These are phyloP conservation scores for Murraya paniculata DNA, from an alignment of 345 rosid genomes.

Conservation along the genomic window DNA sequence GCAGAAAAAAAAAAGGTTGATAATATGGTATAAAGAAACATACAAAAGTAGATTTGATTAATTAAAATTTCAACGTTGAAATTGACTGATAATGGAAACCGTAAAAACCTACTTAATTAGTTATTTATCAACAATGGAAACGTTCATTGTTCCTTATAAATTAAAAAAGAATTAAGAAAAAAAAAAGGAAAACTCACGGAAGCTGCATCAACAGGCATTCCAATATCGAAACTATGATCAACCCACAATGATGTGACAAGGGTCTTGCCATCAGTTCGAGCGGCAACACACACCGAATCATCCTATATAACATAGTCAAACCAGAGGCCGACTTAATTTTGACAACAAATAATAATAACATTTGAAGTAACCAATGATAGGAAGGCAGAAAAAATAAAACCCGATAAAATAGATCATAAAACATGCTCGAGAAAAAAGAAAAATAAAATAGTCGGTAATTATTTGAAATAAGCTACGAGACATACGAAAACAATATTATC, in stretches of 20 bases:
- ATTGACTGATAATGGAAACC: background rate
- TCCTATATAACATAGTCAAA: constrained; percentile 41
- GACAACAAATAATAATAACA: background rate
- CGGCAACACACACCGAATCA: constrained; percentile 71
- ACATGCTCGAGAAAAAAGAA: background rate
- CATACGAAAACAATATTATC: constrained; percentile 65
- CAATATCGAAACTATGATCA: constrained; percentile 70
- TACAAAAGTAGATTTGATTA: background rate
- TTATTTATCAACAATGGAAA: background rate
- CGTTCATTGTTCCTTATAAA: background rate
- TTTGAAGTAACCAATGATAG: background rate
- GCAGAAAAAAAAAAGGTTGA: constrained; percentile 9
- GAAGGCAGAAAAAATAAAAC: background rate
- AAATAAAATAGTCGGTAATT: background rate
- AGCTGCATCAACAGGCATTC: constrained; percentile 60
- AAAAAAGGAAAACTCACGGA: constrained; percentile 48
- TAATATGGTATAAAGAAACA: background rate
- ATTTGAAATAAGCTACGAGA: background rate
- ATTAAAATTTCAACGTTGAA: background rate
- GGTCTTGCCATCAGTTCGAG: constrained; percentile 68
- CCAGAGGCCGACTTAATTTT: background rate
- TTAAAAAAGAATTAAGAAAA: background rate
- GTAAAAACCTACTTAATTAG: background rate
- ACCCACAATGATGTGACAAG: constrained; percentile 84
- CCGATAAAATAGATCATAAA: background rate